Conservation (phyloP, 768 basidiomycete genomes). For the Boletus sp. region DNA sequence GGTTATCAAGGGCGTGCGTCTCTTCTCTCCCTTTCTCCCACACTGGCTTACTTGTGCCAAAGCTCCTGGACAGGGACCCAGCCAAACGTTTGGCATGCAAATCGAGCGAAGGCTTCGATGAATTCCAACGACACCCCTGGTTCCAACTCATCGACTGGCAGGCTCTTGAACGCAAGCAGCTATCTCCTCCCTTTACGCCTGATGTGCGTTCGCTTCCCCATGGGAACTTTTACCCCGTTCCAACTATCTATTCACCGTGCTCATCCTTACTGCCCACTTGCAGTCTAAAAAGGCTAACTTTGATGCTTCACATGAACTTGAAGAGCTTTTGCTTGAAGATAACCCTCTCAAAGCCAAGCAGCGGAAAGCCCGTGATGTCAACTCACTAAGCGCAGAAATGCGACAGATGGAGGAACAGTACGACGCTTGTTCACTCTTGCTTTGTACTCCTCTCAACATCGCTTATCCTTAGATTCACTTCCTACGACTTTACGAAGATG, state of each 20-base stretch:
- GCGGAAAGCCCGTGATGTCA: slow-evolving; percentile 84
- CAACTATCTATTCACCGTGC: background rate
- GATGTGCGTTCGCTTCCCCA: slow-evolving; percentile 53
- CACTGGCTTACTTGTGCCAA: slow-evolving; percentile 1
- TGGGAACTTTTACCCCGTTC: background rate
- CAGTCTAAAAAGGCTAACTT: slow-evolving; percentile 99
- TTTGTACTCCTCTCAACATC: background rate
- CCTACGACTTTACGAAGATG: slow-evolving; percentile 92
- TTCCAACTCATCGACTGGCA: slow-evolving; percentile 89
- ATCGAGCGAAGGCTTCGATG: slow-evolving; percentile 75
- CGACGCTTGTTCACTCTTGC: slow-evolving; percentile 19
- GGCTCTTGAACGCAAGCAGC: slow-evolving; percentile 71
- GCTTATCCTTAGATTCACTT: slow-evolving; percentile 60
- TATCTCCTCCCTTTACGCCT: slow-evolving; percentile 81
- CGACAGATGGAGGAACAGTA: slow-evolving; percentile 98
- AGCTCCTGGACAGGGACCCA: slow-evolving; percentile 89
- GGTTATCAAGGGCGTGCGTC: slow-evolving; percentile 73
- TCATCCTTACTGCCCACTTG: slow-evolving; percentile 1
- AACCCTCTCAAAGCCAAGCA: slow-evolving; percentile 95
- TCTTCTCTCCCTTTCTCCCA: slow-evolving; percentile 10
- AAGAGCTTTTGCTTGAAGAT: slow-evolving; percentile 93
- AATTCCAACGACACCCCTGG: slow-evolving; percentile 81
- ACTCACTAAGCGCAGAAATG: slow-evolving; percentile 85
- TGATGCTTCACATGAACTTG: slow-evolving; percentile 96
- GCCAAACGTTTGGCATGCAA: slow-evolving; percentile 79